These are phyloP conservation scores for Capronia epimyces DNA, from an alignment of 2,329 filamentous ascomycete species.

Conservation along the genomic window DNA sequence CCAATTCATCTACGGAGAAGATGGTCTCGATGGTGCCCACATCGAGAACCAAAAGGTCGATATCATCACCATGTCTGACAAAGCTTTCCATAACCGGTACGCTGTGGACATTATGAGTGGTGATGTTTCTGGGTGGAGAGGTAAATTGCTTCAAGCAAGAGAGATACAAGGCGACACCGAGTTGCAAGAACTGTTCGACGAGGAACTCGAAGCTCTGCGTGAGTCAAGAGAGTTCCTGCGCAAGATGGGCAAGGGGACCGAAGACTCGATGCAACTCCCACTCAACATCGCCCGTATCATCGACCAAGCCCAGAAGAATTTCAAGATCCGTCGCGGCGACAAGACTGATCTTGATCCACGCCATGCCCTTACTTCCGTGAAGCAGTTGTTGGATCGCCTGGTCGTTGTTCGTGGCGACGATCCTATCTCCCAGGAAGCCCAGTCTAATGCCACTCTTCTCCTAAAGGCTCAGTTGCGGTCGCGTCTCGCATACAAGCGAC, in stretches of 20 bases:
- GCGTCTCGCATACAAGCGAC: constrained; percentile 82
- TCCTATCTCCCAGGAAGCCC: constrained; percentile 74
- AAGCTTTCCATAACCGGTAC: constrained; percentile 73
- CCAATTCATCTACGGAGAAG: constrained; percentile 96
- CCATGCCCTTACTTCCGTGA: constrained; percentile 77
- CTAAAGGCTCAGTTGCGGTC: constrained; percentile 91
- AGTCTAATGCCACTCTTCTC: constrained; percentile 79
- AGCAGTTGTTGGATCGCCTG: constrained; percentile 67
- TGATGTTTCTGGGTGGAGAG: constrained; percentile 56
- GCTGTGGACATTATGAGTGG: constrained; percentile 79
- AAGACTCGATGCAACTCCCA: constrained; percentile 67
- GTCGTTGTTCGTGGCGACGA: constrained; percentile 83
- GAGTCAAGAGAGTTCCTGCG: constrained; percentile 73
- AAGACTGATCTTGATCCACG: constrained; percentile 85
- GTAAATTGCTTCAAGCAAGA: constrained; percentile 77
- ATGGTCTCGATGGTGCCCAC: constrained; percentile 85
- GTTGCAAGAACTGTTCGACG: constrained; percentile 78
- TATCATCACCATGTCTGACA: constrained; percentile 72
- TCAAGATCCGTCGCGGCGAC: constrained; percentile 78
- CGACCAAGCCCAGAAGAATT: constrained; percentile 80
- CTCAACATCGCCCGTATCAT: constrained; percentile 89
- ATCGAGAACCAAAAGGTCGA: constrained; percentile 93
- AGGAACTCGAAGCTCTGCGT: constrained; percentile 74
- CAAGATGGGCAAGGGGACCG: constrained; percentile 58
- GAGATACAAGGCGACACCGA: constrained; percentile 83